Percentiles rank a stretch among this genome's conserved stretches.
Conservation (phyloP, 2,329 filamentous ascomycete species). For the Xylariaceae sp. region DNA sequence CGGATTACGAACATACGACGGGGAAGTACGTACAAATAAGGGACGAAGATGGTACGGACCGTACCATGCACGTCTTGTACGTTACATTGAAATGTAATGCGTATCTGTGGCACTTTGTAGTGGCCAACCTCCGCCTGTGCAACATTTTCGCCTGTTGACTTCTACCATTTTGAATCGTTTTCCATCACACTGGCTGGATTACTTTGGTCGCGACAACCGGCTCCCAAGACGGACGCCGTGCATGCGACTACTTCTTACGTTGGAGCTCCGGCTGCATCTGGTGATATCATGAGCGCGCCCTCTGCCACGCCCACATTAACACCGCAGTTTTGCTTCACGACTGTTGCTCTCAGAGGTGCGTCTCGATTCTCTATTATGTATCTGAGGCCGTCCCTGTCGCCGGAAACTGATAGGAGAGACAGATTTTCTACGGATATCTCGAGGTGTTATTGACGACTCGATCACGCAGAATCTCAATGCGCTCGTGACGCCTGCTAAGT, state of each 20-base stretch:
- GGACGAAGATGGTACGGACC: not conserved
- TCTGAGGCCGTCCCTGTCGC: constrained; percentile 1
- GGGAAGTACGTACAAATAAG: not conserved
- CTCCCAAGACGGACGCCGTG: constrained; percentile 37
- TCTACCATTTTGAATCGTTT: not conserved
- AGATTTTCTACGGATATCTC: constrained; percentile 90
- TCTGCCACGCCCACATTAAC: constrained; percentile 51
- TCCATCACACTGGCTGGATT: constrained; percentile 43
- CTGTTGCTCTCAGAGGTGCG: constrained; percentile 62
- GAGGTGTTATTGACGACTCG: constrained; percentile 81
- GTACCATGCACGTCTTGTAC: not conserved
- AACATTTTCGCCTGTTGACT: not conserved
- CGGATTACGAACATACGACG: too few species aligned
- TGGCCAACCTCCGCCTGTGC: constrained; percentile 1
- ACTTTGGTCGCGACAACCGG: constrained; percentile 43
- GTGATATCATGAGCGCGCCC: constrained; percentile 43
- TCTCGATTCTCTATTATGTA: constrained; percentile 19
- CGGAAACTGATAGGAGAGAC: constrained; percentile 20
- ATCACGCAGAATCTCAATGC: constrained; percentile 93
- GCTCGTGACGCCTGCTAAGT: constrained; percentile 66
- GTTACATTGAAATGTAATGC: not conserved
- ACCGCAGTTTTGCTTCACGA: constrained; percentile 74
- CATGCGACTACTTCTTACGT: constrained; percentile 21
- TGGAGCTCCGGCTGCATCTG: constrained; percentile 12
- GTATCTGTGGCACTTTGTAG: not conserved